Evolutionary conservation across 2,329 filamentous ascomycete genomes (phyloP).

Genomic region (Xylariaceae sp.): DNA sequence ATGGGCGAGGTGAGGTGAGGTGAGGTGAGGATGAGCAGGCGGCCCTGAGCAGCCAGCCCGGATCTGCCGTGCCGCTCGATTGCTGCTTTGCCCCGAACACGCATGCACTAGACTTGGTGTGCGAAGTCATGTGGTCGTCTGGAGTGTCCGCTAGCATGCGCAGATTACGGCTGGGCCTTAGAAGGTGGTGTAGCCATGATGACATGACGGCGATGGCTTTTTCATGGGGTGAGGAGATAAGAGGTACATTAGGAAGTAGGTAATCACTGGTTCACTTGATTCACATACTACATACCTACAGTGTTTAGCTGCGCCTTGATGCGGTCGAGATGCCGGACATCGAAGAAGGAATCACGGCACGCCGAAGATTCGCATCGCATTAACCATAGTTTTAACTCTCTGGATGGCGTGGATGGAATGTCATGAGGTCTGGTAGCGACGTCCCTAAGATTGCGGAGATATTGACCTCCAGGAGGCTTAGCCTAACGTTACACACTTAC

Average conservation of each 20-base stretch:
- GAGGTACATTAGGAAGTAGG: background rate
- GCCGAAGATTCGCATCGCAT: background rate
- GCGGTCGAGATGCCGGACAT: no score
- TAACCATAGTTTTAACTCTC: background rate
- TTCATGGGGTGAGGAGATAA: slow-evolving; percentile 1
- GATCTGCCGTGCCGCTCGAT: no score
- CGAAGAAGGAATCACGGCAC: background rate
- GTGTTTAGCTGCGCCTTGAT: no score
- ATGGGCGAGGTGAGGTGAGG: no score
- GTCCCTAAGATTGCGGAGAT: background rate
- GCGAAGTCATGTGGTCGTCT: background rate
- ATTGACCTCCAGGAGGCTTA: slow-evolving; percentile 2
- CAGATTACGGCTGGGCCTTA: background rate
- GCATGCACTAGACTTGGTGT: background rate
- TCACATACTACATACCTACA: no score
- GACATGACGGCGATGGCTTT: slow-evolving; percentile 1
- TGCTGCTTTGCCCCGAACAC: background rate
- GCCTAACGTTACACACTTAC: background rate
- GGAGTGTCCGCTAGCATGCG: background rate
- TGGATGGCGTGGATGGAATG: background rate
- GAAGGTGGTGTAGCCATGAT: background rate
- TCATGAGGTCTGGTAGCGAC: background rate
- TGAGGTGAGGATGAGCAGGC: no score
- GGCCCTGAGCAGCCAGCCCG: no score
- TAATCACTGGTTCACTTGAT: background rate